phyloP scores from a whole-genome alignment of 2,329 filamentous ascomycete genomes.

The Emydomyces testavorans region DNA sequence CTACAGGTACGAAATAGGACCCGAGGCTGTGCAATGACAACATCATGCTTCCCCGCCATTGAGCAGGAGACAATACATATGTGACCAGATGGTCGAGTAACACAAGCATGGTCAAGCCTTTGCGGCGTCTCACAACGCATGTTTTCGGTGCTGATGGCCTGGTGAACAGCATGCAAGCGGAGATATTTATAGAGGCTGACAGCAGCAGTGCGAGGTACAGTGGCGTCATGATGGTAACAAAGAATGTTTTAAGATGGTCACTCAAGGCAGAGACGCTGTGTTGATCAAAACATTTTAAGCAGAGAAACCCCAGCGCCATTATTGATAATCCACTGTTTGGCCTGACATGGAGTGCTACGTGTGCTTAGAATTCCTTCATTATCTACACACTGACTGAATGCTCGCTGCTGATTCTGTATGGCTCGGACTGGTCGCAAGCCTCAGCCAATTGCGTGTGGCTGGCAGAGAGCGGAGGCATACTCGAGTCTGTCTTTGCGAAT shows the following conservation, averaged over 20 bases:
- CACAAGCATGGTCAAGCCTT: slow-evolving; percentile 9
- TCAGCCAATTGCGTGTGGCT: neutral
- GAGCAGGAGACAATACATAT: neutral
- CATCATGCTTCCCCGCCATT: neutral
- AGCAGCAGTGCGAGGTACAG: slow-evolving; percentile 2
- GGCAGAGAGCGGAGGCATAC: neutral
- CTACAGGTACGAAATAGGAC: too few species aligned
- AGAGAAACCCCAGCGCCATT: too few species aligned
- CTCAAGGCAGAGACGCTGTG: neutral
- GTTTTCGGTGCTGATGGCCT: neutral
- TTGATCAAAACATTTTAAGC: neutral
- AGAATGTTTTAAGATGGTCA: neutral
- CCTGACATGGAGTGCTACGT: neutral
- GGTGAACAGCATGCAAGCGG: neutral
- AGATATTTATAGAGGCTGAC: slow-evolving; percentile 7
- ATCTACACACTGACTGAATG: too few species aligned
- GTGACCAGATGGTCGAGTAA: neutral
- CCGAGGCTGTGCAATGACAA: neutral
- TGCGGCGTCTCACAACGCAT: slow-evolving; percentile 7
- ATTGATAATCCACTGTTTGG: too few species aligned
- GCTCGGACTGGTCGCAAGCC: neutral
- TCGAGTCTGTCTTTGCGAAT: neutral
- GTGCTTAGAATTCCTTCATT: too few species aligned
- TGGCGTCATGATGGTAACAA: slow-evolving; percentile 1
- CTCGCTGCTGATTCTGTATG: slow-evolving; percentile 4